A percentile compares a stretch with the other conserved stretches of the same genome.
phyloP scores from a whole-genome alignment of 371 early-diverging fungal genomes.

The Syncephalastrum sp. region DNA sequence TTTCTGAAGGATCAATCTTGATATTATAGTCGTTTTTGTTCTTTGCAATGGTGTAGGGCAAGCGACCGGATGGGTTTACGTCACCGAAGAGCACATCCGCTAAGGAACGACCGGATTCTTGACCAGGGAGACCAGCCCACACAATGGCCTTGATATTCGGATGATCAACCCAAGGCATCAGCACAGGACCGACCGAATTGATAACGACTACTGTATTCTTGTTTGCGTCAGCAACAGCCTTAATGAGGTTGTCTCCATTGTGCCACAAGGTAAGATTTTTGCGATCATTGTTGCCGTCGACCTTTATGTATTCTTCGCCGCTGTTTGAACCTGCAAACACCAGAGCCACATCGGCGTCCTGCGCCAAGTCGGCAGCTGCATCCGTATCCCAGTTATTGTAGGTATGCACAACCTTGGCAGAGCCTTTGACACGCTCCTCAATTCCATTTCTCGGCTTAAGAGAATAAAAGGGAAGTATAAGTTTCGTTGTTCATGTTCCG shows the following conservation, averaged over 20 bases:
- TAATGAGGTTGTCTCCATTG: conserved; percentile 57
- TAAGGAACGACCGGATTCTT: conserved; percentile 52
- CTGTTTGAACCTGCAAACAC: conserved; percentile 58
- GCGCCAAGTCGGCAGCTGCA: conserved; percentile 32
- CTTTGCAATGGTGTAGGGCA: conserved; percentile 50
- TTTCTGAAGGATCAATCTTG: neutral
- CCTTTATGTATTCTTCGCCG: conserved; percentile 49
- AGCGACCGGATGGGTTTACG: conserved; percentile 54
- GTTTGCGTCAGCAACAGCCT: conserved; percentile 52
- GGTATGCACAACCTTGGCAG: conserved; percentile 21
- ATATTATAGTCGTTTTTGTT: conserved; percentile 34
- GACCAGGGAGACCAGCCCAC: conserved; percentile 51
- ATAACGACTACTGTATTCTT: conserved; percentile 60
- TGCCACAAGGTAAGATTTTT: conserved; percentile 56
- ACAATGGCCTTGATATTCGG: conserved; percentile 61
- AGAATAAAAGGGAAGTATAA: neutral
- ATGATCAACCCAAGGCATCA: conserved; percentile 58
- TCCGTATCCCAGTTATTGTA: conserved; percentile 28
- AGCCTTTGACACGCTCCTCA: conserved; percentile 25
- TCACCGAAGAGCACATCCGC: conserved; percentile 56
- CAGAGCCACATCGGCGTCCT: conserved; percentile 49
- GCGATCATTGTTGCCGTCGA: conserved; percentile 48
- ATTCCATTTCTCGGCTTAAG: conserved; percentile 37
- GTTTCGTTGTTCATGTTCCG: neutral
- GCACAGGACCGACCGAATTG: conserved; percentile 57